phyloP scores from a whole-genome alignment of 2,329 filamentous ascomycete genomes.

The Neofusicoccum parvum region DNA sequence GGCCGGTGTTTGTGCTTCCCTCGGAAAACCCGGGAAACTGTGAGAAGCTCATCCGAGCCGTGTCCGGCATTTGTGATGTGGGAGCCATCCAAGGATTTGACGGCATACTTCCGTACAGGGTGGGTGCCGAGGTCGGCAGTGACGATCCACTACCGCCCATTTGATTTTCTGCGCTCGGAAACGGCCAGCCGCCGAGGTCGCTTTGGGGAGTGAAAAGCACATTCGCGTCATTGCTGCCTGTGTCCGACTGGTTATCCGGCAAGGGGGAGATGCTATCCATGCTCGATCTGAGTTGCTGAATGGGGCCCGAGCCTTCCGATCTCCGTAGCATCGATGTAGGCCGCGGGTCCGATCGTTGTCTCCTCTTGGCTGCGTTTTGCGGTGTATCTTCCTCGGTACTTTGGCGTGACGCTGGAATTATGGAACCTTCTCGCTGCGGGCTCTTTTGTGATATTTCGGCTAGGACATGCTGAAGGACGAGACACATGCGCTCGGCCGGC shows the following conservation, averaged over 20 bases:
- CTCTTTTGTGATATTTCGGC: conserved; percentile 42
- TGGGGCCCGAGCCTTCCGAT: background rate
- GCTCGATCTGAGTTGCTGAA: background rate
- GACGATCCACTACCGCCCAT: background rate
- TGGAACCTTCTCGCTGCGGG: conserved; percentile 25
- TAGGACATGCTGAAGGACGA: conserved; percentile 56
- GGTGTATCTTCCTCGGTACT: background rate
- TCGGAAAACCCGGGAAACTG: conserved; percentile 1
- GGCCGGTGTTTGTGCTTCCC: background rate
- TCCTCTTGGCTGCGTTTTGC: background rate
- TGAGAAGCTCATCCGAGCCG: conserved; percentile 12
- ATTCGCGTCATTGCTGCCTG: background rate
- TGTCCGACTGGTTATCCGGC: background rate
- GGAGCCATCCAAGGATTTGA: conserved; percentile 4
- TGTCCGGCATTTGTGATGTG: conserved; percentile 7
- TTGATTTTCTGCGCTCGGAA: background rate
- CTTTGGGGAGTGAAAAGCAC: background rate
- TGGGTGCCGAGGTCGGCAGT: background rate
- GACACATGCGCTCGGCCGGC: conserved; percentile 57
- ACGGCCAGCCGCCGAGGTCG: conserved; percentile 5
- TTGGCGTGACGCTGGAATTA: conserved; percentile 2
- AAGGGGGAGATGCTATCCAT: background rate
- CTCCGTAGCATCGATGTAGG: background rate
- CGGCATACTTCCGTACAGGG: conserved; percentile 1
- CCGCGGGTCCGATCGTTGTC: conserved; percentile 6